Base-by-base conservation (phyloP, 2,329 filamentous ascomycete genomes). In the Fusarium udum region DNA sequence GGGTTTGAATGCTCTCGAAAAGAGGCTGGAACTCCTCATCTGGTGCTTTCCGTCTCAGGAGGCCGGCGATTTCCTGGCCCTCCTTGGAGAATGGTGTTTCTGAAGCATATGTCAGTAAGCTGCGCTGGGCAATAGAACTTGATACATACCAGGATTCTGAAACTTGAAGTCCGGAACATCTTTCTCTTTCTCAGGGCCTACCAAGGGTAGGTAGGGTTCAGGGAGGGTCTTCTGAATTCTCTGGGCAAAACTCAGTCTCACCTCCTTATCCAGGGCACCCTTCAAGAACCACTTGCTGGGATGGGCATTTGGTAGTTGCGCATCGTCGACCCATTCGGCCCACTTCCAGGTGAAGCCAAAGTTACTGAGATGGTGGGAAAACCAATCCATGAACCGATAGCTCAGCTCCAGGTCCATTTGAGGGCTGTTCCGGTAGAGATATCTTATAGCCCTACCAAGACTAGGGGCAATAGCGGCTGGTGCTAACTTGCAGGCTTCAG, bases 321-420 rank as follows among this genome's bases (percentile, higher is more conserved):
- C 91, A 80, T 98, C 95, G 22, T 95, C 94, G 53, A 93, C 88
- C 96, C 96, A 99, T 84, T 99, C 96, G 22, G 93, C 92, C 96
- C 96, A 99, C 83, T 98, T 98, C 96, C 96, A 99, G 15, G 96
- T 96, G 81, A 98, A 99, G 60, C 97, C 96, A 80, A 99, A 99
- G 84, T 99, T 99, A 84, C 95, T 98, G 75, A 99, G 85, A 84
- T 99, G 96, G 81, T 99, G 96, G 24, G 95, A 90, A 80, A 99
- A 99, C 96, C 96, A 99, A 81, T 98, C 95, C 80, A 97, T 87
- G 83, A 98, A 98, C 32, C 96, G 90, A 78, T 95, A 92, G 63
- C 87, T 89, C 48, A 99, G 85, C 83, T 98, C 95, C 53, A 98
- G 86, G 79, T 99, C 96, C 86, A 98, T 91, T 6, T 88, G 89